Percentiles rank a stretch among this genome's conserved stretches.
Conservation (phyloP, 495 filamentous ascomycete genomes). For the Lasiosphaeris hirsuta region DNA sequence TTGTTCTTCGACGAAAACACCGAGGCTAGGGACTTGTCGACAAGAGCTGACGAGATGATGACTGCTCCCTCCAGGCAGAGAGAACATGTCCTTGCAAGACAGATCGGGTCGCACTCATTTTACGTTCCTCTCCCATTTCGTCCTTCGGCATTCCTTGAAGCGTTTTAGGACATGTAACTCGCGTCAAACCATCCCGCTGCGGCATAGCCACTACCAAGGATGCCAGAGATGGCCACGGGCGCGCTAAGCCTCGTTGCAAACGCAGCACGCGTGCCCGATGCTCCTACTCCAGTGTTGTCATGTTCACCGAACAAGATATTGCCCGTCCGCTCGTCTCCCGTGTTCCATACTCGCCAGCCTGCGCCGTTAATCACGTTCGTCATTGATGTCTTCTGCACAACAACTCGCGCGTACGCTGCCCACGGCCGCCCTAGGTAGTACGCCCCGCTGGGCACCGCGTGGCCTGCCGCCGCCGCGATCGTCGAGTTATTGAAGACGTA, state of each 20-base stretch:
- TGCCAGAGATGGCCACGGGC: slow-evolving; percentile 43
- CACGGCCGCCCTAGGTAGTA: slow-evolving; percentile 67
- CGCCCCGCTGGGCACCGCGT: slow-evolving; percentile 45
- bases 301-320: slow-evolving; percentile 59
- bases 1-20: too few relatives aligned
- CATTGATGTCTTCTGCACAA: slow-evolving; percentile 57
- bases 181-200: slow-evolving; percentile 26
- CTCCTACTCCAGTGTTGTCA: slow-evolving; percentile 55
- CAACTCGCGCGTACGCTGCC: slow-evolving; percentile 57
- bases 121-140: background rate
- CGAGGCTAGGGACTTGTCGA: too few relatives aligned
- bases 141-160: too few relatives aligned
- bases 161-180: slow-evolving; percentile 18
- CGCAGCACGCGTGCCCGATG: slow-evolving; percentile 54
- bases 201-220: slow-evolving; percentile 52
- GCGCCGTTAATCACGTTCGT: slow-evolving; percentile 56
- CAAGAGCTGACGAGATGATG: too few relatives aligned
- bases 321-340: slow-evolving; percentile 44
- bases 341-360: slow-evolving; percentile 60
- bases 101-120: background rate
- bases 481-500: slow-evolving; percentile 61
- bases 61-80: too few relatives aligned
- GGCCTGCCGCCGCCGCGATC: slow-evolving; percentile 45
- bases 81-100: too few relatives aligned
- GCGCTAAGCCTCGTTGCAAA: slow-evolving; percentile 49